Conservation (phyloP, 306 rosid genomes). For the Rosa rugosa region DNA sequence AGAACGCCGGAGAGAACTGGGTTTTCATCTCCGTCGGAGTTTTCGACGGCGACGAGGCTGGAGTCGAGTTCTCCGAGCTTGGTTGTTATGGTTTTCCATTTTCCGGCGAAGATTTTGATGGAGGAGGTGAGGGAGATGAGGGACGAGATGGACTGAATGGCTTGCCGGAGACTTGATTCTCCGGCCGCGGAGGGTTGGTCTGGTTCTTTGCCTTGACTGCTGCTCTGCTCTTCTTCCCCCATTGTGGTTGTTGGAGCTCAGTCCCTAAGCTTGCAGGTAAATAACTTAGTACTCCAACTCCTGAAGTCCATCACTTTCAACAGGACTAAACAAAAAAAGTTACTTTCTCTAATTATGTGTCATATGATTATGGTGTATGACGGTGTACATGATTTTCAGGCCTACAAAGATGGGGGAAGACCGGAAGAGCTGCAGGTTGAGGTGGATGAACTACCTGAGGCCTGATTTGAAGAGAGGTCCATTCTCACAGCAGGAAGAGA, state of each 20-base stretch:
- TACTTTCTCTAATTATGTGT: not conserved
- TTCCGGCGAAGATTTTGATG: too few species aligned
- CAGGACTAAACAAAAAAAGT: not conserved
- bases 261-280: constrained; percentile 93
- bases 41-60: too few species aligned
- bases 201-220: too few species aligned
- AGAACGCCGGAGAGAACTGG: too few species aligned
- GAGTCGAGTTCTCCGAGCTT: too few species aligned
- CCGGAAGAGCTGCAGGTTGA: constrained; percentile 90
- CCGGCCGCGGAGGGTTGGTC: too few species aligned
- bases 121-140: too few species aligned
- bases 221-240: too few species aligned
- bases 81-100: too few species aligned
- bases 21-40: too few species aligned
- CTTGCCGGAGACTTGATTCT: too few species aligned
- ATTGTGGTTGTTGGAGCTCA: constrained; percentile 99
- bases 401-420: constrained; percentile 86
- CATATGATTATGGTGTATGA: not conserved
- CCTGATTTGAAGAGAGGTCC: constrained; percentile 98
- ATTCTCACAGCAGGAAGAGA: constrained; percentile 85
- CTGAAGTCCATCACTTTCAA: not conserved
- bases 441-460: constrained; percentile 93
- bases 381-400: constrained; percentile 43
- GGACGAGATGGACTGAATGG: too few species aligned
- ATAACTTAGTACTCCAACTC: not conserved